A percentile compares a stretch with the other conserved stretches of the same genome.
Conservation (phyloP, 768 basidiomycete species). For the Candolleomyces efflorescens region DNA sequence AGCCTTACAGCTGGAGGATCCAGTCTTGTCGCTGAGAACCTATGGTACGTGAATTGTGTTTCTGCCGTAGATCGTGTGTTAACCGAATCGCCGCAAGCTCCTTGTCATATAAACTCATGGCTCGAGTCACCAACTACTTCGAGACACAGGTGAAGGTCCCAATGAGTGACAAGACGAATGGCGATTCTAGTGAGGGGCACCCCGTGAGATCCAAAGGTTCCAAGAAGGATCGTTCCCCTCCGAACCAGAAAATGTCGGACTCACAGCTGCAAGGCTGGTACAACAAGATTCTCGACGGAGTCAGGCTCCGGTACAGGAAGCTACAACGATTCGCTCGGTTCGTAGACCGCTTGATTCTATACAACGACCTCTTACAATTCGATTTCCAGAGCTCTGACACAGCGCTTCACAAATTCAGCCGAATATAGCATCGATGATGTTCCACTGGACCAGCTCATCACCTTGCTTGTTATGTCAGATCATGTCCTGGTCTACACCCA, state of each 20-base stretch:
- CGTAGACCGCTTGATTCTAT: constrained; percentile 10
- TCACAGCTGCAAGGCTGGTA: constrained; percentile 89
- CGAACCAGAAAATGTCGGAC: constrained; percentile 60
- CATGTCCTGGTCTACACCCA: constrained; percentile 95
- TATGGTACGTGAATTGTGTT: constrained; percentile 60
- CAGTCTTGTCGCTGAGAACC: constrained; percentile 87
- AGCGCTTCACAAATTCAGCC: constrained; percentile 89
- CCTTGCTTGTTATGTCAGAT: constrained; percentile 73
- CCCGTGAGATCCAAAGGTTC: constrained; percentile 28
- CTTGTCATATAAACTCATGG: constrained; percentile 88
- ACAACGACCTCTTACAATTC: neutral
- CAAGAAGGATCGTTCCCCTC: constrained; percentile 28
- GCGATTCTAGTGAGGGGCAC: constrained; percentile 27
- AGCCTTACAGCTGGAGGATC: constrained; percentile 88
- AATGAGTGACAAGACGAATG: constrained; percentile 19
- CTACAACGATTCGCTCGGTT: constrained; percentile 90
- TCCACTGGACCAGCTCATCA: constrained; percentile 75
- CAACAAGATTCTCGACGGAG: constrained; percentile 88
- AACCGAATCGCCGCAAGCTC: constrained; percentile 49
- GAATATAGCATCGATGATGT: constrained; percentile 76
- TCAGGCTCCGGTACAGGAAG: constrained; percentile 88
- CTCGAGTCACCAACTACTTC: constrained; percentile 90
- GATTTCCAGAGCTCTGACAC: constrained; percentile 56
- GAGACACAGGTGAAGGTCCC: constrained; percentile 89
- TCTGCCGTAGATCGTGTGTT: neutral